Base-by-base conservation (phyloP, 176 grass and related monocot genomes). In the Pontederia paniculata region DNA sequence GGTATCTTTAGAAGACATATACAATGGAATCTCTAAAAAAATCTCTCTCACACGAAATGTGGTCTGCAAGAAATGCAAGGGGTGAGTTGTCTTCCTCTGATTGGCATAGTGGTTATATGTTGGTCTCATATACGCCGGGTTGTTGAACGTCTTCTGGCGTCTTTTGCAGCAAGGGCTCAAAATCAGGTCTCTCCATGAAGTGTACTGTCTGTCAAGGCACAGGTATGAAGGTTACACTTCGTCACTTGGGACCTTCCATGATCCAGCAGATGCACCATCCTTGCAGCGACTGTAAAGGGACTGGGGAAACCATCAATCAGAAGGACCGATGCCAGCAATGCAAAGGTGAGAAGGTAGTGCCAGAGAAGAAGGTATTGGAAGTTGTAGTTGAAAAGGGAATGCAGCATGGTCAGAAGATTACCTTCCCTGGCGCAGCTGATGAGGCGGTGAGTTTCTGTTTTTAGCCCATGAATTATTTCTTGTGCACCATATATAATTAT, bases 181-280 rank as follows among this genome's bases (percentile, higher is more conserved):
- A 94, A 57, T 94, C 88, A 43, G 88, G 83, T 15, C 80, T 76
- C 60, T 88, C 88, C 0, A 78, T 72, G 23, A 78, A 53, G 50
- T 94, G 88, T 53, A 28, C 37, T 44, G 63, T 70, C n/a, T 94
- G 88, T 28, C 77, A 83, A 54, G 88, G 88, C 12, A 72, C 83
- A 19, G 88, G 88, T 14, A 73, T 70, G 16, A 94, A 84, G 77
- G 77, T 94, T 16, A 78, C 82, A 42, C 78, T 94, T 2, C 66
- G 88, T 17, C 83, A 88, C 49, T 12, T 94, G 54, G 88, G 83
- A 6, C 88, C 88, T n/a, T 66, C 70, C 31, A 94, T 94, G 88
- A 84, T 94, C 44, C 88, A 94, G 37, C 88, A 94, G 61, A 94
- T 94, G 88, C 88, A 88, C 45, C 80, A 81, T 45, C 74, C 84